These are phyloP conservation scores for Ballota nigra DNA, from an alignment of 257 asterid species.

Conservation along the genomic window DNA sequence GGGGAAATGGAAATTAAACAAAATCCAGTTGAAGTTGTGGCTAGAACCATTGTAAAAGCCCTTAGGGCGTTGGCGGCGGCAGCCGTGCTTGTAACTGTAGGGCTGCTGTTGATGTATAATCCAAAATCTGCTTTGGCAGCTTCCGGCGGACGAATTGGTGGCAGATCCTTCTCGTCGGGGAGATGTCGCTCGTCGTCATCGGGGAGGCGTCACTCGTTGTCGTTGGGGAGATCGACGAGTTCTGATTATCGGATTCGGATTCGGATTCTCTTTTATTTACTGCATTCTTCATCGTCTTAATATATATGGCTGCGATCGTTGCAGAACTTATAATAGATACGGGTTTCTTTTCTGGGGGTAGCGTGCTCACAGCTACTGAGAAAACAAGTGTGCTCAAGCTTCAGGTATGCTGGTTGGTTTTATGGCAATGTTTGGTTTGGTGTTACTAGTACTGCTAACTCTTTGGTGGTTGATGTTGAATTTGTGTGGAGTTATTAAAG, in stretches of 20 bases:
- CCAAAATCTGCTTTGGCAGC: slow-evolving; percentile 80
- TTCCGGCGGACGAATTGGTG: slow-evolving; percentile 94
- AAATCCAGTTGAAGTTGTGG: slow-evolving; percentile 42
- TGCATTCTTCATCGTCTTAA: too few relatives aligned
- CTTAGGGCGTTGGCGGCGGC: slow-evolving; percentile 51
- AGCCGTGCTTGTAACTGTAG: slow-evolving; percentile 66
- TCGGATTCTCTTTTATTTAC: too few relatives aligned
- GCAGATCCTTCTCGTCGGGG: slow-evolving; percentile 66
- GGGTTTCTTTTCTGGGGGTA: slow-evolving; percentile 74
- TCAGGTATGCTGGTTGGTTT: slow-evolving; percentile 57
- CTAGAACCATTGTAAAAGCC: slow-evolving; percentile 31
- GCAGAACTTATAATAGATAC: slow-evolving; percentile 80
- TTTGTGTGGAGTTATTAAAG: not conserved
- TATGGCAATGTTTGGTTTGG: not conserved
- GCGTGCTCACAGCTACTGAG: slow-evolving; percentile 75
- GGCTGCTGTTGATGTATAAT: slow-evolving; percentile 57
- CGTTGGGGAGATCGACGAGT: too few relatives aligned
- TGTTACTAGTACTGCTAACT: not conserved
- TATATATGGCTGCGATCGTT: slow-evolving; percentile 57
- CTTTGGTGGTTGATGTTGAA: too few relatives aligned
- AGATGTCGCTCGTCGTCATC: slow-evolving; percentile 45
- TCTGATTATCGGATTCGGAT: too few relatives aligned
- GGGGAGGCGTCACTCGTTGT: slow-evolving; percentile 63
- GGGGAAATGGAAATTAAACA: slow-evolving; percentile 13
- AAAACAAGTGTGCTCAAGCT: slow-evolving; percentile 83